Evolutionary conservation across 2,329 filamentous ascomycete genomes (phyloP).

Genomic region (Alternaria dauci): DNA sequence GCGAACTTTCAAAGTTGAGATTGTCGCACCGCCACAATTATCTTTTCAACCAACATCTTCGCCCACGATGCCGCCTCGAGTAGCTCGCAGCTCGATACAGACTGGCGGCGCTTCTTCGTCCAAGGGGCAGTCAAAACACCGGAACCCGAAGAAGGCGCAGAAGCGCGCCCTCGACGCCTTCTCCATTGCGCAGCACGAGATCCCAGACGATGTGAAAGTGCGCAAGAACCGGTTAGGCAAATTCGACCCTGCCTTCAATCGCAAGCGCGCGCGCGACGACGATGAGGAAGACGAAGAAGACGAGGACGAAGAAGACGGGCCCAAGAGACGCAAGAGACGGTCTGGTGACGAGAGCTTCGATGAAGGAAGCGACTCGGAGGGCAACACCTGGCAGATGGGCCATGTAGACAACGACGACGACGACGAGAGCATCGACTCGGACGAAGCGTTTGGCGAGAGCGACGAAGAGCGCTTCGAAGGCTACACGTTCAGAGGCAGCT

Average conservation of each 20-base stretch:
- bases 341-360: slow-evolving; percentile 64
- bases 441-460: slow-evolving; percentile 87
- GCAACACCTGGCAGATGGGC: slow-evolving; percentile 84
- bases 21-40: not conserved
- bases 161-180: slow-evolving; percentile 70
- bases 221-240: slow-evolving; percentile 67
- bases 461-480: slow-evolving; percentile 86
- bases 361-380: slow-evolving; percentile 83
- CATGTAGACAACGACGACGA: slow-evolving; percentile 69
- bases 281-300: slow-evolving; percentile 55
- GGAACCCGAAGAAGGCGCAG: slow-evolving; percentile 56
- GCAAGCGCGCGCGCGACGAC: slow-evolving; percentile 57
- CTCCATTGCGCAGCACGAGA: slow-evolving; percentile 68
- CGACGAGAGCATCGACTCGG: slow-evolving; percentile 74
- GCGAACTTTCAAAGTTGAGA: slow-evolving; percentile 1
- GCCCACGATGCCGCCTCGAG: slow-evolving; percentile 56
- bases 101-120: slow-evolving; percentile 44
- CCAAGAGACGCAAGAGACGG: slow-evolving; percentile 43
- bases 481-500: slow-evolving; percentile 72
- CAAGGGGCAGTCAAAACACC: slow-evolving; percentile 33
- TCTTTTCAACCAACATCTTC: slow-evolving; percentile 3
- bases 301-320: slow-evolving; percentile 34
- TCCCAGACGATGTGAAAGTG: slow-evolving; percentile 62
- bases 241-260: slow-evolving; percentile 54
- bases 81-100: slow-evolving; percentile 52